These are phyloP conservation scores for Tillandsia leiboldiana DNA, from an alignment of 176 grass and related monocot species.

Conservation along the genomic window DNA sequence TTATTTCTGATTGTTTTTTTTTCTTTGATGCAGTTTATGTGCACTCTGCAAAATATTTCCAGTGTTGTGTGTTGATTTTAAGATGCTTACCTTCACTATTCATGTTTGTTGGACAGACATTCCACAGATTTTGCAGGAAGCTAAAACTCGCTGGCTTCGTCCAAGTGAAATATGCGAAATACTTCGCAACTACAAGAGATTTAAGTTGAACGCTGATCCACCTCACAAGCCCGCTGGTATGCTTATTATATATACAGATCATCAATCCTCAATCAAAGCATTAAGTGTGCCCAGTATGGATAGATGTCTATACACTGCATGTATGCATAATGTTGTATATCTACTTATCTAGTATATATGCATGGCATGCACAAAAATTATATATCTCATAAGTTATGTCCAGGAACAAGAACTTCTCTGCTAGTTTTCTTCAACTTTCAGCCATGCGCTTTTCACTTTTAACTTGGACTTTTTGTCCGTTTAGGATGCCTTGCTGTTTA, in stretches of 20 bases:
- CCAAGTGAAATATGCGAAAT: slow-evolving; percentile 46
- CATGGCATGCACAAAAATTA: not conserved
- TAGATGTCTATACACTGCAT: not conserved
- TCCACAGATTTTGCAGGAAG: slow-evolving; percentile 33
- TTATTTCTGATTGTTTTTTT: not conserved
- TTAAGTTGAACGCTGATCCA: slow-evolving; percentile 33
- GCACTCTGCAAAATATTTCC: not conserved
- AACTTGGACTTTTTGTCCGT: too few species aligned
- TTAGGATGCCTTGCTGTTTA: not conserved
- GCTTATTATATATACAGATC: too few species aligned
- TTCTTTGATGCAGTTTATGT: not conserved
- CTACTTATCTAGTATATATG: not conserved
- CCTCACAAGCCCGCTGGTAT: slow-evolving; percentile 37
- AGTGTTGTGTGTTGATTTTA: not conserved
- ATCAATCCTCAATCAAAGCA: too few species aligned
- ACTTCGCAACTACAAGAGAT: slow-evolving; percentile 34
- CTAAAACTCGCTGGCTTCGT: slow-evolving; percentile 41
- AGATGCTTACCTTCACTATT: not conserved
- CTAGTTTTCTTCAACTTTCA: too few species aligned
- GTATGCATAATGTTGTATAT: not conserved
- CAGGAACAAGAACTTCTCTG: too few species aligned
- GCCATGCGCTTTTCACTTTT: too few species aligned
- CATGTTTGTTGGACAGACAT: slow-evolving; percentile 19
- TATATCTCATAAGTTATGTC: too few species aligned
- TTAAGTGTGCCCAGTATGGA: not conserved